These are phyloP conservation scores for Debaryomyces maramus DNA, from an alignment of 805 yeast genomes.

Conservation along the genomic window DNA sequence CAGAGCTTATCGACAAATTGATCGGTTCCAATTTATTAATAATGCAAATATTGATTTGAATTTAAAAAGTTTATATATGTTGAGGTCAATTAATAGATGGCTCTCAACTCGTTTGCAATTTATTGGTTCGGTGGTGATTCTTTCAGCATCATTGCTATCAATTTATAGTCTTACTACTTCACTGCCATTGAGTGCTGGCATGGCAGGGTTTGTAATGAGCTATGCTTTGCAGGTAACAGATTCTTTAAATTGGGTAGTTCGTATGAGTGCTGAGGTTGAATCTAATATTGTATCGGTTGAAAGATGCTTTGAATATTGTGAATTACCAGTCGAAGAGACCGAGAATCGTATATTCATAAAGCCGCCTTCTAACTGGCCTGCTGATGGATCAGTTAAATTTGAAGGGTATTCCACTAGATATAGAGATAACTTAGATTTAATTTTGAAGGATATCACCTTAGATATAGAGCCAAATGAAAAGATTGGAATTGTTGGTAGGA, in stretches of 20 bases:
- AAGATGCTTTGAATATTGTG: conserved; percentile 61
- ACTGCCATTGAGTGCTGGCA: conserved; percentile 52
- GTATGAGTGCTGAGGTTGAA: conserved; percentile 64
- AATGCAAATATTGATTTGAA: conserved; percentile 48
- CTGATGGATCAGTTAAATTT: conserved; percentile 62
- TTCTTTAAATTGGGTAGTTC: conserved; percentile 55
- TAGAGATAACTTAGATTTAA: conserved; percentile 73
- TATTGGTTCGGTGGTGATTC: conserved; percentile 49
- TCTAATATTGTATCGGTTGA: conserved; percentile 66
- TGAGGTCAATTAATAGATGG: conserved; percentile 75
- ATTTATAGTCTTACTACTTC: conserved; percentile 29
- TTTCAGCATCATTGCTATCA: conserved; percentile 45
- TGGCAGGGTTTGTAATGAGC: conserved; percentile 65
- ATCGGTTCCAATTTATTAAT: conserved; percentile 45
- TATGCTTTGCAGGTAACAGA: conserved; percentile 60
- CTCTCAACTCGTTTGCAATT: conserved; percentile 58
- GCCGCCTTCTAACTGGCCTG: conserved; percentile 67
- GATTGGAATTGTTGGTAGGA: conserved; percentile 92
- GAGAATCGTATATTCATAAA: conserved; percentile 22
- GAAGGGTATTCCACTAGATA: conserved; percentile 75
- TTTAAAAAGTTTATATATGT: conserved; percentile 46
- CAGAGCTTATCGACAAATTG: conserved; percentile 56
- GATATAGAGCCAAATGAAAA: conserved; percentile 72
- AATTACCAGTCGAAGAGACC: conserved; percentile 26
- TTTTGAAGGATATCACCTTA: conserved; percentile 64